Evolutionary conservation across 495 filamentous ascomycete species (phyloP).

Genomic region (Podospora sp.): DNA sequence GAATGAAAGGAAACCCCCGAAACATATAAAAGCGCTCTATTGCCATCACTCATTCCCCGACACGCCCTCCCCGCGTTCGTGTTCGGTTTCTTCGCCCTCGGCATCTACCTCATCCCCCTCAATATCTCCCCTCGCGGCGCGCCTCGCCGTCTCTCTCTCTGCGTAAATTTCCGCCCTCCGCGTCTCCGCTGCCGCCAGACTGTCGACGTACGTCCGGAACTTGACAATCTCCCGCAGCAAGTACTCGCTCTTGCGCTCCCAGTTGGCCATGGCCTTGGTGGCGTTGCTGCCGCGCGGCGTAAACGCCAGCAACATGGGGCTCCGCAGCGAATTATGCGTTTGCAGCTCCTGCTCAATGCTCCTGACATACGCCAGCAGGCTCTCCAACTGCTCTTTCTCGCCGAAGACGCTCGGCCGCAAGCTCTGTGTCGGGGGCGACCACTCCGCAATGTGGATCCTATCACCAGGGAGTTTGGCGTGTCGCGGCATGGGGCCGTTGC

Average conservation of each 20-base stretch:
- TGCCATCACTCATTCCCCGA: background rate
- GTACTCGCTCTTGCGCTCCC: slow-evolving; percentile 93
- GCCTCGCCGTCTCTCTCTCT: slow-evolving; percentile 49
- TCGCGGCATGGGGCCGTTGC: slow-evolving; percentile 40
- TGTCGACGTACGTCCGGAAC: slow-evolving; percentile 91
- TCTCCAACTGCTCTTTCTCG: slow-evolving; percentile 79
- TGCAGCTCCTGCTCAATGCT: slow-evolving; percentile 84
- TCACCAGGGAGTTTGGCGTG: slow-evolving; percentile 76
- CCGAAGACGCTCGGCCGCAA: slow-evolving; percentile 77
- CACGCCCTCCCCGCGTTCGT: background rate
- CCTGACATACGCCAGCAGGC: slow-evolving; percentile 75
- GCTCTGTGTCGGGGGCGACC: slow-evolving; percentile 89
- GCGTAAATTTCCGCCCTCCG: slow-evolving; percentile 50
- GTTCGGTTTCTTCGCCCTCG: slow-evolving; percentile 11
- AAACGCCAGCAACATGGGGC: slow-evolving; percentile 85
- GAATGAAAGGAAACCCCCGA: background rate
- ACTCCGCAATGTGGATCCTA: slow-evolving; percentile 81
- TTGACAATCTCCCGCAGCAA: slow-evolving; percentile 94
- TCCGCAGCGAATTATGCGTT: slow-evolving; percentile 82
- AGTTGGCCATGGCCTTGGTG: slow-evolving; percentile 84
- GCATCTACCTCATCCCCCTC: slow-evolving; percentile 22
- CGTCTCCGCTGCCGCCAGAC: slow-evolving; percentile 53
- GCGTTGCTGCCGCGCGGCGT: slow-evolving; percentile 83
- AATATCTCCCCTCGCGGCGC: slow-evolving; percentile 39
- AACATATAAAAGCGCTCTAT: background rate